Conservation (phyloP, 1,284 basidiomycete species). For the Trichosporon coremiiforme region DNA sequence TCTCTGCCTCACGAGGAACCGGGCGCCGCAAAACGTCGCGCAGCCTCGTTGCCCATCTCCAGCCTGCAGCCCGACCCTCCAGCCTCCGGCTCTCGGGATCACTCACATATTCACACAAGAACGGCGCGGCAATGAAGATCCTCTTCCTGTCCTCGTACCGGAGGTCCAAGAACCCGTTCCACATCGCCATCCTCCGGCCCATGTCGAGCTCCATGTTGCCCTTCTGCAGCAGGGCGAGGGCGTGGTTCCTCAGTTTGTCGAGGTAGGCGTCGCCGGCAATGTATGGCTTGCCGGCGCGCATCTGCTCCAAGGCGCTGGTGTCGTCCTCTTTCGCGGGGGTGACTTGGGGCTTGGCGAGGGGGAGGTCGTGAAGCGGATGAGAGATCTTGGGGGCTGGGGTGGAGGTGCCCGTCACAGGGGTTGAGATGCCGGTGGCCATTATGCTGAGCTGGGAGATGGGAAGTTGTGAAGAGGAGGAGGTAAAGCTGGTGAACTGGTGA, state of each 20-base stretch:
- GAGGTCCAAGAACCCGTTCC: slow-evolving; percentile 33
- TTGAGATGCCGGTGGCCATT: not conserved
- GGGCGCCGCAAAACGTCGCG: no score
- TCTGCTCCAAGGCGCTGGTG: slow-evolving; percentile 21
- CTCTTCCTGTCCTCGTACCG: slow-evolving; percentile 24
- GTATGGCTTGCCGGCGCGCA: slow-evolving; percentile 47
- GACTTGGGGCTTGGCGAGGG: not conserved
- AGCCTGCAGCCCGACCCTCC: not conserved
- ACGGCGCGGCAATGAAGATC: slow-evolving; percentile 34
- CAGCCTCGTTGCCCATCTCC: no score
- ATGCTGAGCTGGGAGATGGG: not conserved
- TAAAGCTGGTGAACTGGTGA: not conserved
- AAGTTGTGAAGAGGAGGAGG: not conserved
- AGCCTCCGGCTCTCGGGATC: not conserved
- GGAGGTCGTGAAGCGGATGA: not conserved
- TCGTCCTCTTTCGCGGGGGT: slow-evolving; percentile 9
- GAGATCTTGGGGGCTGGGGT: not conserved
- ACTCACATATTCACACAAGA: slow-evolving; percentile 53
- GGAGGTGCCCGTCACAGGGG: not conserved
- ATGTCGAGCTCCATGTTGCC: slow-evolving; percentile 37
- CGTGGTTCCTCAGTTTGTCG: slow-evolving; percentile 32
- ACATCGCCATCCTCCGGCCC: slow-evolving; percentile 34
- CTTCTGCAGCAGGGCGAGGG: slow-evolving; percentile 30
- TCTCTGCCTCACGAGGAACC: no score
- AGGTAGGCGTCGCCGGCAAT: slow-evolving; percentile 43